These are phyloP conservation scores for Trypanosoma platydactyli DNA, from an alignment of 208 protist species.

Conservation along the genomic window DNA sequence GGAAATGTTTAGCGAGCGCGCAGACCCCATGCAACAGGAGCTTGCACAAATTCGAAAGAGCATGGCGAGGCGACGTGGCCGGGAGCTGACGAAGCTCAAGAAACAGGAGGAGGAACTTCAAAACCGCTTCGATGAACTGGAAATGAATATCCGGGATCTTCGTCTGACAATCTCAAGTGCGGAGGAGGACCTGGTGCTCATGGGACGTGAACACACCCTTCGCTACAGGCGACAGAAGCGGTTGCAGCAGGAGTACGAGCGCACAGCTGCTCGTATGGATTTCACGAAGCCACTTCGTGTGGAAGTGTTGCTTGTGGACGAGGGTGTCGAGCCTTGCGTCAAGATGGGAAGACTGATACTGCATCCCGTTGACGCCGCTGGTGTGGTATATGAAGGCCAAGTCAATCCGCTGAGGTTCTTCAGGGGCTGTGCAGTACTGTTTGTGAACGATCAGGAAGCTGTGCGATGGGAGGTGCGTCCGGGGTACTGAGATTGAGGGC, in stretches of 20 bases:
- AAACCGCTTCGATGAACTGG: conserved; percentile 32
- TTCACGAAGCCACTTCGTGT: conserved; percentile 20
- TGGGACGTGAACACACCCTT: conserved; percentile 49
- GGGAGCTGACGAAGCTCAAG: conserved; percentile 57
- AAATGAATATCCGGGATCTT: conserved; percentile 23
- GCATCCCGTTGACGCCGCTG: neutral
- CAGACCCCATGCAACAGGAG: conserved; percentile 18
- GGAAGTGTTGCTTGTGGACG: conserved; percentile 28
- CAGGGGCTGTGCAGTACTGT: conserved; percentile 38
- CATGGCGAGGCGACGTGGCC: conserved; percentile 44
- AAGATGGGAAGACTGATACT: neutral
- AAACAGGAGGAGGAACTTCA: conserved; percentile 51
- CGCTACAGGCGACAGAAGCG: conserved; percentile 36
- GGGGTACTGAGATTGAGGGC: conserved; percentile 2
- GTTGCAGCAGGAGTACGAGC: conserved; percentile 34
- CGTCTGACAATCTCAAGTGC: conserved; percentile 21
- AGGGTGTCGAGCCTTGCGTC: neutral
- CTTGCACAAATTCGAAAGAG: conserved; percentile 21
- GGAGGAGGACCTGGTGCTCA: conserved; percentile 40
- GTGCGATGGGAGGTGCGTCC: conserved; percentile 47
- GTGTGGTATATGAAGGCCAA: conserved; percentile 34
- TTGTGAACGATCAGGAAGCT: conserved; percentile 50
- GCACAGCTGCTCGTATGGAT: conserved; percentile 19
- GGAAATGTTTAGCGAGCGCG: conserved; percentile 1
- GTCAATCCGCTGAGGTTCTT: conserved; percentile 32